Percentiles rank a stretch among this genome's conserved stretches.
Evolutionary conservation across 2,329 filamentous ascomycete genomes (phyloP).

Genomic region (Tolypocladium endophyticum): DNA sequence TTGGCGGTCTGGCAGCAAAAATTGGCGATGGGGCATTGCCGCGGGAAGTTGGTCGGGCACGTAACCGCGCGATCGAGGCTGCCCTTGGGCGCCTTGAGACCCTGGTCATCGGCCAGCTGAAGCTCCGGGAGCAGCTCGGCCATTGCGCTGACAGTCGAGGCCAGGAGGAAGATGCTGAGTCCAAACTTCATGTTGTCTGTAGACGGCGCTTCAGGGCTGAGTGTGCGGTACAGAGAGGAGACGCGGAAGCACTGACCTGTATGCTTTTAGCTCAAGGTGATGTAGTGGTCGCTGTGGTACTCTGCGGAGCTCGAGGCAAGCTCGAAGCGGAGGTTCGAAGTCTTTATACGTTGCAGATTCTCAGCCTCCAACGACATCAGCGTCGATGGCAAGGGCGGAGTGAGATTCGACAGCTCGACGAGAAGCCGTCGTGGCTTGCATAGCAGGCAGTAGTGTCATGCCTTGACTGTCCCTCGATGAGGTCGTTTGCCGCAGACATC

Average conservation of each 20-base stretch:
- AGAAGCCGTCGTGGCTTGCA: neutral
- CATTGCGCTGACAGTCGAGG: neutral
- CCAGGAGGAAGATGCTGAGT: slow-evolving; percentile 1
- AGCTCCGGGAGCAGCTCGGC: slow-evolving; percentile 1
- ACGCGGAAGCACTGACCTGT: neutral
- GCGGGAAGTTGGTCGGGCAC: slow-evolving; percentile 3
- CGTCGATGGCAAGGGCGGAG: neutral
- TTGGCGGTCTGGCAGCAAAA: slow-evolving; percentile 6
- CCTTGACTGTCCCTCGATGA: neutral
- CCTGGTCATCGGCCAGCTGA: slow-evolving; percentile 1
- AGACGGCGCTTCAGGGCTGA: neutral
- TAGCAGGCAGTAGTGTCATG: neutral
- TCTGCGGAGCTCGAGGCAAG: neutral
- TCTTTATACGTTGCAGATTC: neutral
- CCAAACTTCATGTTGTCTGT: slow-evolving; percentile 1
- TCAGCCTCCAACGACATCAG: neutral
- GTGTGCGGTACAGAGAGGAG: neutral
- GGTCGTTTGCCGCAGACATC: neutral
- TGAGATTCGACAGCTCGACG: neutral
- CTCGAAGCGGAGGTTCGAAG: neutral
- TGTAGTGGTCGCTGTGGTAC: neutral
- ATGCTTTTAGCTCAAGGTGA: neutral
- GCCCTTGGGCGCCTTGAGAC: neutral
- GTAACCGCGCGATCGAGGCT: neutral
- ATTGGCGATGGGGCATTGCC: slow-evolving; percentile 1